Evolutionary conservation across 2,329 filamentous ascomycete genomes (phyloP).

Genomic region (Clarireedia sp.): DNA sequence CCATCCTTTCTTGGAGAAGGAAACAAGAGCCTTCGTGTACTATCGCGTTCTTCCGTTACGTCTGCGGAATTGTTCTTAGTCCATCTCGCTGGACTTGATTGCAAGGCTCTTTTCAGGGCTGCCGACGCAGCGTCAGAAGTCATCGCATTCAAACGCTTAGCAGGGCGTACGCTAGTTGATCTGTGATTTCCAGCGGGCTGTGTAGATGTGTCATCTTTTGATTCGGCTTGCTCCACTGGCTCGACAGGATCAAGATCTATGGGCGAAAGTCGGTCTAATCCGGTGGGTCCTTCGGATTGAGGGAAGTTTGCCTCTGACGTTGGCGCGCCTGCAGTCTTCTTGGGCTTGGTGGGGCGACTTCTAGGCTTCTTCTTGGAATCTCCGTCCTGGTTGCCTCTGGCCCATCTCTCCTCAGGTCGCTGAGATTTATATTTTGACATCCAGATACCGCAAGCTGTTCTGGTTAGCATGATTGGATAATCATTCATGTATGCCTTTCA

Average conservation of each 20-base stretch:
- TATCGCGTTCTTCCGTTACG: conserved; percentile 42
- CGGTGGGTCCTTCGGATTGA: conserved; percentile 27
- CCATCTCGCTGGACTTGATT: conserved; percentile 33
- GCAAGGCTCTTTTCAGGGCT: conserved; percentile 27
- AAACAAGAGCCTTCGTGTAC: conserved; percentile 65
- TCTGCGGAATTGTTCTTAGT: conserved; percentile 46
- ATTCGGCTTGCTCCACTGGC: neutral
- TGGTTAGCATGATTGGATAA: conserved; percentile 20
- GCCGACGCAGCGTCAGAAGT: conserved; percentile 27
- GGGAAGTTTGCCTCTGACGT: conserved; percentile 33
- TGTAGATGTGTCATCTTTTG: too few relatives aligned
- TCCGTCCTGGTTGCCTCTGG: conserved; percentile 35
- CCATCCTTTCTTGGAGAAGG: conserved; percentile 65
- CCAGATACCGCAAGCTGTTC: conserved; percentile 79
- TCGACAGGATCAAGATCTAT: conserved; percentile 3
- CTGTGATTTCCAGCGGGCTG: conserved; percentile 11
- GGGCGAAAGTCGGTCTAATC: conserved; percentile 1
- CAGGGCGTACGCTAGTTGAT: conserved; percentile 21
- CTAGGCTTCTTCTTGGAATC: conserved; percentile 37
- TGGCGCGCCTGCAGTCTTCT: conserved; percentile 12
- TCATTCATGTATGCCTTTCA: neutral
- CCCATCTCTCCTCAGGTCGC: conserved; percentile 79
- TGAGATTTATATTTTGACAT: conserved; percentile 81
- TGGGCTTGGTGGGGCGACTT: conserved; percentile 27
- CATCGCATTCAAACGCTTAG: conserved; percentile 25